A percentile compares a stretch with the other conserved stretches of the same genome.
Conservation (phyloP, 1,284 basidiomycete genomes). For the Fomitopsis betulina region DNA sequence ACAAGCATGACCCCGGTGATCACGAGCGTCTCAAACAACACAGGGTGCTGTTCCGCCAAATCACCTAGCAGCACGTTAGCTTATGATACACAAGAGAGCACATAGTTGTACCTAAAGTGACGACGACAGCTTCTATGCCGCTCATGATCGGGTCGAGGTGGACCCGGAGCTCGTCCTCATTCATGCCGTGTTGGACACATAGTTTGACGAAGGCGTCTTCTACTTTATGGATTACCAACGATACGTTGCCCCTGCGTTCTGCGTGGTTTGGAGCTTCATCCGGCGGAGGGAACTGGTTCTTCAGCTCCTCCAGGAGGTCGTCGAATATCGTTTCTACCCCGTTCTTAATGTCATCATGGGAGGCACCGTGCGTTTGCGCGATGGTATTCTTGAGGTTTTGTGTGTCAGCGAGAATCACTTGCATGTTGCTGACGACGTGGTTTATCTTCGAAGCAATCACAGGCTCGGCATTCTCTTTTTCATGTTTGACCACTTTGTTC, state of each 20-base stretch:
- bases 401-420: too few relatives aligned
- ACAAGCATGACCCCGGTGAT: slow-evolving; percentile 10
- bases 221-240: not conserved
- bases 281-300: not conserved
- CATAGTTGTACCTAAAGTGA: not conserved
- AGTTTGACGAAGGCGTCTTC: not conserved
- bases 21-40: slow-evolving; percentile 13
- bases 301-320: too few relatives aligned
- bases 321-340: too few relatives aligned
- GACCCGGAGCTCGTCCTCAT: not conserved
- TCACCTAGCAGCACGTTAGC: slow-evolving; percentile 18
- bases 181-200: not conserved
- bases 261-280: not conserved
- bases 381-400: too few relatives aligned
- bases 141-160: not conserved
- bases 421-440: too few relatives aligned
- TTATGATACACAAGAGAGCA: not conserved
- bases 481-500: not conserved
- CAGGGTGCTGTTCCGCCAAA: slow-evolving; percentile 24
- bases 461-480: too few relatives aligned
- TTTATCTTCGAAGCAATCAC: too few relatives aligned
- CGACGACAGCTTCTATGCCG: not conserved
- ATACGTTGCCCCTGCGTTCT: not conserved
- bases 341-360: too few relatives aligned
- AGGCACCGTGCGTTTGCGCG: too few relatives aligned